phyloP scores from a whole-genome alignment of 495 filamentous ascomycete species.

The Penicillium ucsense region DNA sequence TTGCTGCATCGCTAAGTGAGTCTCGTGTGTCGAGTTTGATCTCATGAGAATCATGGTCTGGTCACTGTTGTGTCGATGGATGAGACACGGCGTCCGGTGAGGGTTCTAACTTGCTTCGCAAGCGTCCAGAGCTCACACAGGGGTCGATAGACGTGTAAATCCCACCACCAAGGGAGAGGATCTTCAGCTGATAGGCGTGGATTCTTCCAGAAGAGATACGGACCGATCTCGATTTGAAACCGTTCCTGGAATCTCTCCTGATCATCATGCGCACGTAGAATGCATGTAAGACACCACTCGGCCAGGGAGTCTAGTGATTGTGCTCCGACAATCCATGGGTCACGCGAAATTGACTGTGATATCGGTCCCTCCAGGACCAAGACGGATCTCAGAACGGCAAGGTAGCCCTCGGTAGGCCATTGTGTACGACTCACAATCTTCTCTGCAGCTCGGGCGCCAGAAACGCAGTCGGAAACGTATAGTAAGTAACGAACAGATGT shows the following conservation, averaged over 20 bases:
- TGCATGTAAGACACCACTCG: too few relatives aligned
- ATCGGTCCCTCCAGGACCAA: too few relatives aligned
- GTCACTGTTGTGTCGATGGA: too few relatives aligned
- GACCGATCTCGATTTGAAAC: not conserved
- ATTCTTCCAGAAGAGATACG: slow-evolving; percentile 27
- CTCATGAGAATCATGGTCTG: too few relatives aligned
- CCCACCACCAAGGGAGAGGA: slow-evolving; percentile 41
- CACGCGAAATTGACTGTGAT: too few relatives aligned
- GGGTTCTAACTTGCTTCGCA: slow-evolving; percentile 8
- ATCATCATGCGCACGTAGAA: too few relatives aligned
- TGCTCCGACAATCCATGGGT: too few relatives aligned
- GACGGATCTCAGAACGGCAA: slow-evolving; percentile 22
- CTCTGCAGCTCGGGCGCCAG: slow-evolving; percentile 21
- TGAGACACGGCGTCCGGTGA: too few relatives aligned
- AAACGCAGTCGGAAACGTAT: slow-evolving; percentile 29
- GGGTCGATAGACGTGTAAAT: slow-evolving; percentile 31
- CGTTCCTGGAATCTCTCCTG: too few relatives aligned
- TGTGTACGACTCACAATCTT: slow-evolving; percentile 17
- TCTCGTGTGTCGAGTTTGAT: too few relatives aligned
- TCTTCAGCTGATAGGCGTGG: slow-evolving; percentile 24
- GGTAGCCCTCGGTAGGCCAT: slow-evolving; percentile 23
- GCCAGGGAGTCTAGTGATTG: too few relatives aligned
- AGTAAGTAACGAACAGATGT: slow-evolving; percentile 31
- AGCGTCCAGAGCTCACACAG: slow-evolving; percentile 22
- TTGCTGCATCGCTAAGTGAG: too few relatives aligned